phyloP scores from a whole-genome alignment of 495 filamentous ascomycete species.

The Elaphomyces granulatus region DNA sequence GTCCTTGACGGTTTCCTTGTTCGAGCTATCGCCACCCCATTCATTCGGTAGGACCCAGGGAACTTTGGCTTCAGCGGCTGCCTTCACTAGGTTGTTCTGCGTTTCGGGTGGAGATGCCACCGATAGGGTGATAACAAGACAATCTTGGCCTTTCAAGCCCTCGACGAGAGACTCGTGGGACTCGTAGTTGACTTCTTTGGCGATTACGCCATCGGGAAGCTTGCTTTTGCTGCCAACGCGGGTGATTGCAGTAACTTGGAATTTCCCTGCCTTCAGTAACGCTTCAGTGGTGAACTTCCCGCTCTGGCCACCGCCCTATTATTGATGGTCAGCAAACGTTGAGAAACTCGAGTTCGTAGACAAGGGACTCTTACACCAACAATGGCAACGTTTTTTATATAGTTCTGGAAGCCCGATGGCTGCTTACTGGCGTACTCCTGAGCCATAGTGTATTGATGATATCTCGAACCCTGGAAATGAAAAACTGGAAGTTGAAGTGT shows the following conservation, averaged over 20 bases:
- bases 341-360: not conserved
- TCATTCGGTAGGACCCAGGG: constrained; percentile 48
- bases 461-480: too few relatives aligned
- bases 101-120: constrained; percentile 23
- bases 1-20: constrained; percentile 25
- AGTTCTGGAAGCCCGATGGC: constrained; percentile 25
- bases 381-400: constrained; percentile 33
- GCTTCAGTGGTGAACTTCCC: constrained; percentile 39
- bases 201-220: constrained; percentile 29
- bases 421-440: constrained; percentile 19
- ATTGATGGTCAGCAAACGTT: not conserved
- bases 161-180: constrained; percentile 26
- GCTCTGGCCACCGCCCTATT: constrained; percentile 36
- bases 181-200: constrained; percentile 34
- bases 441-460: not conserved
- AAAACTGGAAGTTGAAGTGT: too few relatives aligned
- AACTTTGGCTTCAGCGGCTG: constrained; percentile 47
- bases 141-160: constrained; percentile 37
- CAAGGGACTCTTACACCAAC: constrained; percentile 26
- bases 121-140: constrained; percentile 46
- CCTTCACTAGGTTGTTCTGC: constrained; percentile 37
- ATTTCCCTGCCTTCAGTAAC: constrained; percentile 34
- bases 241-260: constrained; percentile 39
- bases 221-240: constrained; percentile 26
- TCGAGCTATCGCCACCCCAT: constrained; percentile 28